These are phyloP conservation scores for Alectoria sarmentosa DNA, from an alignment of 495 filamentous ascomycete genomes.

Conservation along the genomic window DNA sequence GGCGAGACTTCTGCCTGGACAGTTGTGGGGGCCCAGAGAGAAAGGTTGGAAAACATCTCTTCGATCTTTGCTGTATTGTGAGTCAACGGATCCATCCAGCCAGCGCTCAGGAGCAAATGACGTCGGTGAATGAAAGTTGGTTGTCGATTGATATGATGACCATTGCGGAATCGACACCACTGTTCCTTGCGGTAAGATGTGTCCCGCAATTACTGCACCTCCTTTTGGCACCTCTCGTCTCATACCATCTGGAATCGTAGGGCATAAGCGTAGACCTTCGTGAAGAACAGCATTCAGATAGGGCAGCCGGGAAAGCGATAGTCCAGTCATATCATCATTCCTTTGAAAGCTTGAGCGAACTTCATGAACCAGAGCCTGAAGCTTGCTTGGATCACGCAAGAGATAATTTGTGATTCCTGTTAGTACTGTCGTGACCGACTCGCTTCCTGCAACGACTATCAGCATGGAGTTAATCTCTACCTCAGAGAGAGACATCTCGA, in stretches of 20 bases:
- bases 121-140: constrained; percentile 21
- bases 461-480: constrained; percentile 35
- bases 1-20: constrained; percentile 29
- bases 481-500: too few species aligned
- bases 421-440: constrained; percentile 43
- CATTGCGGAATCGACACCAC: too few species aligned
- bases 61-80: background rate
- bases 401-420: constrained; percentile 36
- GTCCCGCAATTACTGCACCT: constrained; percentile 21
- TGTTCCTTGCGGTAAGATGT: constrained; percentile 16
- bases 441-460: constrained; percentile 42
- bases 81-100: background rate
- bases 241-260: constrained; percentile 40
- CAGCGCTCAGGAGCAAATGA: constrained; percentile 23
- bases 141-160: constrained; percentile 30
- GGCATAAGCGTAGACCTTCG: constrained; percentile 47
- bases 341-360: constrained; percentile 29
- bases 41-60: constrained; percentile 8
- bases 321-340: constrained; percentile 32
- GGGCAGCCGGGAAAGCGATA: constrained; percentile 33
- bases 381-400: constrained; percentile 28
- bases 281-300: constrained; percentile 44
- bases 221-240: constrained; percentile 40
- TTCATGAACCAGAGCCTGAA: constrained; percentile 40
- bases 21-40: constrained; percentile 1